Evolutionary conservation across 2,329 filamentous ascomycete species (phyloP), one percentile per base, ranked within the genome.

Genomic region (Calonectria leucothoes): DNA sequence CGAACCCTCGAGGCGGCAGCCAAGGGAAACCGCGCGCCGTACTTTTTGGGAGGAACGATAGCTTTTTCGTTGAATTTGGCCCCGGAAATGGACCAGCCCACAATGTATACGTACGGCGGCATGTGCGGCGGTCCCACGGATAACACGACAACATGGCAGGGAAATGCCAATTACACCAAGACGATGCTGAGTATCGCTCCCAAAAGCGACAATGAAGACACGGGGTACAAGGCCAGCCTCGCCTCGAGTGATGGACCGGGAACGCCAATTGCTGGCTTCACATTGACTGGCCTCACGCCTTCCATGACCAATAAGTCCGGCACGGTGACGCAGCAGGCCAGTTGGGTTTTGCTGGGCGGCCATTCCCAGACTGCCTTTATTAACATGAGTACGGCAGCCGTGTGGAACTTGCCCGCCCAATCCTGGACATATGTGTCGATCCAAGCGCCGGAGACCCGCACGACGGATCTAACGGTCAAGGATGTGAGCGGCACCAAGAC

Each of bases 321-420:
- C 4, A 87, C 88, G 3, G 87, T 93, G 49, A 93, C 92, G 6
- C 93, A 95, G 81, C 92, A 96, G 81, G 92, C 93, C 75, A 93
- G 93, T 78, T 96, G 95, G 77, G 91, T 98, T 15, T 85, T 98
- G 27, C 86, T 98, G 20, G 96, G 96, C 49, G 96, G 96, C 0
- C 95, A 98, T 82, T 98, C 95, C 0, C 88, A 91, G 77, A 84
- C 87, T 20, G 96, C 95, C 0, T 98, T 98, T 82, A 93, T 98
- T 85, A 98, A 98, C 83, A 98, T 98, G 93, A 97, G 95, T 70
- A 94, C 95, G 52, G 91, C 96, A 1, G 96, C 95, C 0, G 87
- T 98, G 2, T 98, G 96, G 88, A 96, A 92, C 68, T 87, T 98
- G 8, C 96, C 96, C 0, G 94, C 97, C 80, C 92, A 95, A 81